phyloP scores from a whole-genome alignment of 2,329 filamentous ascomycete species.

The Monascus ruber region DNA sequence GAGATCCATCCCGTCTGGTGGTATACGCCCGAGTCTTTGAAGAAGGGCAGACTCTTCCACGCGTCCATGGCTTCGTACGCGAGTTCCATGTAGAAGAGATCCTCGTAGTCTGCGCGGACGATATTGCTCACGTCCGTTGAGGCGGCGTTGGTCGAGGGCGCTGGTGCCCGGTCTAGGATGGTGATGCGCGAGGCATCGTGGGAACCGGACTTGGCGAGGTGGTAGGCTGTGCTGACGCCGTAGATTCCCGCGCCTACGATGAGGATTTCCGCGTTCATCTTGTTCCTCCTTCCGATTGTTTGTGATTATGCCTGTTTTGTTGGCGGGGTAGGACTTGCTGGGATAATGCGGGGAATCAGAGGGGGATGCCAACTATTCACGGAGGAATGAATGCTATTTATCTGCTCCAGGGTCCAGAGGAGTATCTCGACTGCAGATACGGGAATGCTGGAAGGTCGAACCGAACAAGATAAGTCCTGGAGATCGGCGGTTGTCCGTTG shows the following conservation, averaged over 20 bases:
- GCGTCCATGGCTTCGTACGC: constrained; percentile 55
- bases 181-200: constrained; percentile 38
- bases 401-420: no score
- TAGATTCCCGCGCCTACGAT: constrained; percentile 57
- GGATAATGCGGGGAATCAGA: no score
- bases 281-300: neutral
- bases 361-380: no score
- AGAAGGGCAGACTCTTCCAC: constrained; percentile 48
- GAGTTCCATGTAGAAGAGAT: constrained; percentile 51
- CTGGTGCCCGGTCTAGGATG: constrained; percentile 46
- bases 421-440: no score
- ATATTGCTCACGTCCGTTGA: constrained; percentile 67
- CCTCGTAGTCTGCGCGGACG: constrained; percentile 57
- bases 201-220: constrained; percentile 44
- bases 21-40: constrained; percentile 41
- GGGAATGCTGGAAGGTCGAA: no score
- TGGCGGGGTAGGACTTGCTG: no score
- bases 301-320: constrained; percentile 1
- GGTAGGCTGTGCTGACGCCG: constrained; percentile 54
- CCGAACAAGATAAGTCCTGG: no score
- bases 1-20: constrained; percentile 51
- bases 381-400: no score
- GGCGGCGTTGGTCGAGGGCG: constrained; percentile 44
- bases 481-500: no score
- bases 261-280: constrained; percentile 21